Evolutionary conservation across 192 early-diverging fungal species (phyloP).

Genomic region (Backusella parvicylindrica): DNA sequence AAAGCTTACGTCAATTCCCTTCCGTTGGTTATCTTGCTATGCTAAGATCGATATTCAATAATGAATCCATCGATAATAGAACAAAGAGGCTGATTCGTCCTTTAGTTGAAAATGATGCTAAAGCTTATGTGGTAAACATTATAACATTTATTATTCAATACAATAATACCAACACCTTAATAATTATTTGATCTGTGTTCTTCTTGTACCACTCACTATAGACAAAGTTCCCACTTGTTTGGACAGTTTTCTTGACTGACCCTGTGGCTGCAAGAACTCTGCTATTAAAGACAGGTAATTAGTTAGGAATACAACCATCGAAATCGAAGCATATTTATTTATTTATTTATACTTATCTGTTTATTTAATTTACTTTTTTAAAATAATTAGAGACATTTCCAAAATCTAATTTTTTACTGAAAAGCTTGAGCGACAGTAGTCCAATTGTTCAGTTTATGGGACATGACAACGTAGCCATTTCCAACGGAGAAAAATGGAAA

Average conservation of each 20-base stretch:
- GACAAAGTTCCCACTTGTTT: neutral
- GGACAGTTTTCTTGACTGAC: conserved; percentile 1
- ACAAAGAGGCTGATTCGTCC: neutral
- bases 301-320: neutral
- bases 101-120: neutral
- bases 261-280: neutral
- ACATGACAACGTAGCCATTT: conserved; percentile 13
- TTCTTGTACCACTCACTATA: neutral
- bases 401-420: neutral
- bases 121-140: conserved; percentile 3
- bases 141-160: neutral
- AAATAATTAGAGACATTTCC: conserved; percentile 1
- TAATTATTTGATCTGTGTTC: neutral
- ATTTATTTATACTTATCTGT: neutral
- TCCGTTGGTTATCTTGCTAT: neutral
- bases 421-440: neutral
- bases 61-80: neutral
- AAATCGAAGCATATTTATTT: neutral
- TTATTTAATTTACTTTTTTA: neutral
- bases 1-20: neutral
- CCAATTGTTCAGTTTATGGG: conserved; percentile 5
- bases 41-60: neutral
- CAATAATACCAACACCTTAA: neutral
- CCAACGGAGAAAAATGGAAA: conserved; percentile 15
- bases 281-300: conserved; percentile 1